phyloP scores from a whole-genome alignment of 805 yeast species.

The Sugiyamaella mastotermitis region DNA sequence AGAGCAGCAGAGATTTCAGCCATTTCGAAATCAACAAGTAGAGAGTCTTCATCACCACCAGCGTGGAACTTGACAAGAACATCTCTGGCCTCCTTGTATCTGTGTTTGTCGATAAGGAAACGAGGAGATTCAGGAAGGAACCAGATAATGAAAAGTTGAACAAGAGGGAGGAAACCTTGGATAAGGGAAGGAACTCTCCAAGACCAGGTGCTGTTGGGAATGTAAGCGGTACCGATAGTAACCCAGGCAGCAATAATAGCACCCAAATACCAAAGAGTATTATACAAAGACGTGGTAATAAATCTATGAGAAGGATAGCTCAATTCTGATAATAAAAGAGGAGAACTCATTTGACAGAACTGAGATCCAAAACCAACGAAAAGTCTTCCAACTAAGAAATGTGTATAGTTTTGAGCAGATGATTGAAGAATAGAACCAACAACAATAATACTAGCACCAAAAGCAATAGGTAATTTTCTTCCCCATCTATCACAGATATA shows the following conservation, averaged over 20 bases:
- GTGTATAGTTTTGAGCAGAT: conserved; percentile 44
- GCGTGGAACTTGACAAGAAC: conserved; percentile 21
- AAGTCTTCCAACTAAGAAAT: conserved; percentile 62
- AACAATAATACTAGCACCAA: conserved; percentile 48
- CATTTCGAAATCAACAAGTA: conserved; percentile 24
- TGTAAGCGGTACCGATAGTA: conserved; percentile 56
- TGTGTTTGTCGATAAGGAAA: conserved; percentile 58
- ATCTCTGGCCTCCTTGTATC: conserved; percentile 51
- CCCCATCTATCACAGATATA: conserved; percentile 55
- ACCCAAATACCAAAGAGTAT: conserved; percentile 65
- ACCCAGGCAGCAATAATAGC: conserved; percentile 72
- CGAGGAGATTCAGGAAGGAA: conserved; percentile 88
- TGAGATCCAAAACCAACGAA: conserved; percentile 70
- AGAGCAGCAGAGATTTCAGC: conserved; percentile 19
- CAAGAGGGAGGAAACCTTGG: conserved; percentile 56
- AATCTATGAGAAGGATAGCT: conserved; percentile 58
- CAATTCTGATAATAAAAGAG: conserved; percentile 72
- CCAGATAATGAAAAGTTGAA: conserved; percentile 43
- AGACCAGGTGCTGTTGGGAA: conserved; percentile 37
- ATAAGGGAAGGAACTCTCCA: conserved; percentile 76
- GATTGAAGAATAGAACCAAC: conserved; percentile 53
- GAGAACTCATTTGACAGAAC: conserved; percentile 65
- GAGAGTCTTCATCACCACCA: conserved; percentile 21
- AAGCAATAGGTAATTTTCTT: conserved; percentile 50
- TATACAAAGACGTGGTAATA: conserved; percentile 54